Evolutionary conservation across 2,329 filamentous ascomycete genomes (phyloP).

Genomic region (Curvularia sp.): DNA sequence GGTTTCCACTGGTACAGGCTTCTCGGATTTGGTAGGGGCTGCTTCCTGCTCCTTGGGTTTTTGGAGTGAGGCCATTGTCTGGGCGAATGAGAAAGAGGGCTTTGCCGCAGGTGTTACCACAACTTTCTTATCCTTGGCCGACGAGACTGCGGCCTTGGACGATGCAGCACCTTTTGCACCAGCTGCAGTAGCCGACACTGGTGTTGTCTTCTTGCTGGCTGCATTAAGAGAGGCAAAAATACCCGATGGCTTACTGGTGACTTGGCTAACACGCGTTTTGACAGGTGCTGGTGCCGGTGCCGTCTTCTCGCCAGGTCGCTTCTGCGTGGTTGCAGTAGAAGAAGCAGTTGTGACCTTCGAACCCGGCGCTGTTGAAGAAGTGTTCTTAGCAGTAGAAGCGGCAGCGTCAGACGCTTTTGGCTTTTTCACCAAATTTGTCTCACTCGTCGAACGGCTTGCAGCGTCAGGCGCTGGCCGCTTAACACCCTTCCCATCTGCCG

Average conservation of each 20-base stretch:
- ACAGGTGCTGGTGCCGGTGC: slow-evolving; percentile 35
- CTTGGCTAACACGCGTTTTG: slow-evolving; percentile 46
- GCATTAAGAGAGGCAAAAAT: slow-evolving; percentile 58
- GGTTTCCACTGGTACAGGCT: slow-evolving; percentile 66
- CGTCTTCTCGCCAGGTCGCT: slow-evolving; percentile 41
- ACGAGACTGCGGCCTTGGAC: slow-evolving; percentile 35
- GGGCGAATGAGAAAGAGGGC: slow-evolving; percentile 50
- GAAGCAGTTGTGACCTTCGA: slow-evolving; percentile 21
- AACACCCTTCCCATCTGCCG: slow-evolving; percentile 37
- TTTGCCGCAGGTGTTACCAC: slow-evolving; percentile 33
- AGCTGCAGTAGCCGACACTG: slow-evolving; percentile 30
- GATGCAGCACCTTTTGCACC: slow-evolving; percentile 33
- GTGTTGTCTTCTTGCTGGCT: slow-evolving; percentile 53
- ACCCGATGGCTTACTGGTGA: slow-evolving; percentile 55
- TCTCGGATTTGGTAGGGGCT: slow-evolving; percentile 59
- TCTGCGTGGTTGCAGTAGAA: slow-evolving; percentile 27
- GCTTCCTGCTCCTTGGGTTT: slow-evolving; percentile 64
- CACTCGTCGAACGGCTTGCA: slow-evolving; percentile 26
- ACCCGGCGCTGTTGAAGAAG: slow-evolving; percentile 8
- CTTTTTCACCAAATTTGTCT: slow-evolving; percentile 38
- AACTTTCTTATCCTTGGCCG: slow-evolving; percentile 43
- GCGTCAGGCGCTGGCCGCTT: slow-evolving; percentile 42
- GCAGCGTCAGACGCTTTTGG: slow-evolving; percentile 37
- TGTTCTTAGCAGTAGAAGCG: slow-evolving; percentile 30
- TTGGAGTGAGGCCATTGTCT: slow-evolving; percentile 53